These are phyloP conservation scores for Ceratonia siliqua DNA, from an alignment of 306 rosid species.

Conservation along the genomic window DNA sequence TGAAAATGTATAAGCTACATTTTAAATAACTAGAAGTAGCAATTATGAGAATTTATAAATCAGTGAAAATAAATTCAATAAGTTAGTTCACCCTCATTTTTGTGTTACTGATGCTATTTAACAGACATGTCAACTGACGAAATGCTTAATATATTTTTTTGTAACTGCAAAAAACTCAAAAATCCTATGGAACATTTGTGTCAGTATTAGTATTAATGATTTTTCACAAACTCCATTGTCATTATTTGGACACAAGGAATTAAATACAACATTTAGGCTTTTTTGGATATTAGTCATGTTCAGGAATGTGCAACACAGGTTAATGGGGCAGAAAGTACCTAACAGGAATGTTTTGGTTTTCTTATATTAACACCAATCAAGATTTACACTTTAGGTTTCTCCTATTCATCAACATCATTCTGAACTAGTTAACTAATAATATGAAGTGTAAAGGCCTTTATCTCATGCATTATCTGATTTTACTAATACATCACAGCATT, in stretches of 20 bases:
- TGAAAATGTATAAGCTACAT: background rate
- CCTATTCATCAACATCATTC: background rate
- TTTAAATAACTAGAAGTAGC: background rate
- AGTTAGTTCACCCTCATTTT: background rate
- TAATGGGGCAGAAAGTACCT: background rate
- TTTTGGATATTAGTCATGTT: background rate
- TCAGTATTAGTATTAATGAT: background rate
- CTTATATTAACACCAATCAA: background rate
- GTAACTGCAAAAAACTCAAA: slow-evolving; percentile 1
- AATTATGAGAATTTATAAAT: background rate
- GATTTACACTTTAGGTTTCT: background rate
- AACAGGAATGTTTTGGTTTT: background rate
- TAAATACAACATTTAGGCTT: background rate
- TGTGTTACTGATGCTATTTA: slow-evolving; percentile 9
- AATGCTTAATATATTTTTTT: slow-evolving; percentile 7
- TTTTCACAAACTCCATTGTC: background rate
- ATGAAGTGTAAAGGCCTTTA: background rate
- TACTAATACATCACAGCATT: background rate
- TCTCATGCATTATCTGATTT: background rate
- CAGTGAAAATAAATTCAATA: background rate
- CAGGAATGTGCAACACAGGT: background rate
- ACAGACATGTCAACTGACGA: background rate
- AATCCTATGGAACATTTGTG: background rate
- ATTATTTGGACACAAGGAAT: slow-evolving; percentile 21
- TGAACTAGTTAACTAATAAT: background rate